These are phyloP conservation scores for Phlebiopsis gigantea DNA, from an alignment of 768 basidiomycete genomes.

Conservation along the genomic window DNA sequence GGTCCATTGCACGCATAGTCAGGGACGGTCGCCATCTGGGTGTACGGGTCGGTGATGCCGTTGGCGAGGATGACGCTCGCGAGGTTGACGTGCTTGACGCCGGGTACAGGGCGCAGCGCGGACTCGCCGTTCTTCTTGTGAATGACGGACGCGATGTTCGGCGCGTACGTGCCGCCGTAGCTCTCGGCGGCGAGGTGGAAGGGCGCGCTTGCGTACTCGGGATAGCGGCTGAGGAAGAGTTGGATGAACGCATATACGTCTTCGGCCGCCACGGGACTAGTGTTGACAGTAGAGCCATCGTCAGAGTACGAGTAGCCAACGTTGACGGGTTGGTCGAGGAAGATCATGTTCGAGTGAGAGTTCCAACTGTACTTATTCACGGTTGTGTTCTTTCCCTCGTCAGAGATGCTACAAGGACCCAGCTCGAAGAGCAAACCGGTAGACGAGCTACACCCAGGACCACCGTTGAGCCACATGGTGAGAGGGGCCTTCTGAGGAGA, in stretches of 20 bases:
- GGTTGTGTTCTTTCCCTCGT: constrained; percentile 65
- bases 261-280: constrained; percentile 78
- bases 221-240: constrained; percentile 70
- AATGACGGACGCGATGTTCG: constrained; percentile 82
- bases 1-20: constrained; percentile 84
- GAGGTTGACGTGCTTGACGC: constrained; percentile 70
- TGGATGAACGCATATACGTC: constrained; percentile 86
- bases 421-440: constrained; percentile 90
- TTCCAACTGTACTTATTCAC: constrained; percentile 86
- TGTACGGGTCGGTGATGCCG: constrained; percentile 76
- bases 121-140: constrained; percentile 69
- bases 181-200: constrained; percentile 83
- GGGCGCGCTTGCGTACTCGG: constrained; percentile 60
- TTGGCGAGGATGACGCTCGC: constrained; percentile 84
- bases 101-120: constrained; percentile 34
- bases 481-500: constrained; percentile 76
- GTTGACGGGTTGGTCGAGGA: constrained; percentile 77
- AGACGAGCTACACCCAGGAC: constrained; percentile 36
- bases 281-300: constrained; percentile 68
- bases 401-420: constrained; percentile 75
- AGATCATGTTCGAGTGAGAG: constrained; percentile 66
- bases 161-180: constrained; percentile 63
- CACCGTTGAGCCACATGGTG: constrained; percentile 87
- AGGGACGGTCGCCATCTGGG: constrained; percentile 75
- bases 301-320: constrained; percentile 89